Conservation (phyloP, 129 eudicot species). For the Flaveria robusta region DNA sequence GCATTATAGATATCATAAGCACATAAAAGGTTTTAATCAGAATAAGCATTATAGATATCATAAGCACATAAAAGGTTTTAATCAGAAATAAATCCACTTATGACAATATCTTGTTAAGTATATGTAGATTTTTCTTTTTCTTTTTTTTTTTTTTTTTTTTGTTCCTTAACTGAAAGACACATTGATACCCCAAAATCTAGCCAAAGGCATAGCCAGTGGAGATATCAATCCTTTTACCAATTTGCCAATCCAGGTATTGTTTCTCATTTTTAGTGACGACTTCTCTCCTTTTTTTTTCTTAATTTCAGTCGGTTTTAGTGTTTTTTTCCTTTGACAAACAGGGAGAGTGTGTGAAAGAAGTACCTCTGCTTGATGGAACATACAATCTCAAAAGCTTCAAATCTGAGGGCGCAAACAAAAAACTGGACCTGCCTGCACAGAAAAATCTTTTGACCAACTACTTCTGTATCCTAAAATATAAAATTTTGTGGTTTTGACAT, state of each 20-base stretch:
- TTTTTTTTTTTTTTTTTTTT: neutral
- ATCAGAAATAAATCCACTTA: neutral
- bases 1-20: neutral
- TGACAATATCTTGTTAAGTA: neutral
- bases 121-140: neutral
- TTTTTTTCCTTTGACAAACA: conserved; percentile 29
- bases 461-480: conserved; percentile 80
- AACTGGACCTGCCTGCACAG: conserved; percentile 86
- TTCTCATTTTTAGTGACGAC: neutral
- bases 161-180: conserved; percentile 59
- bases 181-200: conserved; percentile 67
- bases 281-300: neutral
- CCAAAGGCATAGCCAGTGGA: conserved; percentile 85
- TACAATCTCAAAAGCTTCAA: conserved; percentile 56
- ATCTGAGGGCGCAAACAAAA: conserved; percentile 53
- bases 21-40: neutral
- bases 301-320: conserved; percentile 8
- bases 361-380: conserved; percentile 35
- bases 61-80: neutral
- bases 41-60: neutral
- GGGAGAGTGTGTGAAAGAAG: conserved; percentile 44
- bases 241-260: conserved; percentile 69
- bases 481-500: conserved; percentile 12
- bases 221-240: conserved; percentile 85
- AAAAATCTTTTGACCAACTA: conserved; percentile 87